phyloP scores from a whole-genome alignment of 148 eudicot species.

The Rhododendron henanense region DNA sequence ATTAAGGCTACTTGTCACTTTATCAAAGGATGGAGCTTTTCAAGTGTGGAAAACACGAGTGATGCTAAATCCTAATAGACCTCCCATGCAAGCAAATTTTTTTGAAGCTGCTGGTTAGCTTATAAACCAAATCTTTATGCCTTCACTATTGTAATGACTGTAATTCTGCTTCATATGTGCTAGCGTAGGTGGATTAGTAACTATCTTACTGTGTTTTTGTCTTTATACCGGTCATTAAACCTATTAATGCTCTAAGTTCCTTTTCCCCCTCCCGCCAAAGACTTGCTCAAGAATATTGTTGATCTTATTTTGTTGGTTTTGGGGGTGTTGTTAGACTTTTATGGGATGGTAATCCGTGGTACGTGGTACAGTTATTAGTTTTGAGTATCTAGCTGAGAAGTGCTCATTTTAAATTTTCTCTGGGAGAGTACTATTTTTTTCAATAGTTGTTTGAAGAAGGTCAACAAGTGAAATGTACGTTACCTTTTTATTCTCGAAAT shows the following conservation, averaged over 20 bases:
- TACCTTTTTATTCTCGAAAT: background rate
- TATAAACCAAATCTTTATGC: conserved; percentile 7
- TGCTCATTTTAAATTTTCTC: background rate
- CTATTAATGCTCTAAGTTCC: background rate
- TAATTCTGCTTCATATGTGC: conserved; percentile 1
- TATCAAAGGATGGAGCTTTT: conserved; percentile 83
- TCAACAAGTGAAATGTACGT: background rate
- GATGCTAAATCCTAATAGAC: conserved; percentile 64
- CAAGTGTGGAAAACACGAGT: conserved; percentile 96
- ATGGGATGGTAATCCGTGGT: background rate
- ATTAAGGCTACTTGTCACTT: conserved; percentile 65
- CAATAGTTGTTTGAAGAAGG: background rate
- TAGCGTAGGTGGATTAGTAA: background rate
- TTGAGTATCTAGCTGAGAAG: background rate
- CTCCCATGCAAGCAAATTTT: conserved; percentile 82
- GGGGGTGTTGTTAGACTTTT: background rate
- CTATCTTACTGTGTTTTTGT: background rate
- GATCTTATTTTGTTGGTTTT: background rate
- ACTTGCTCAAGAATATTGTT: background rate
- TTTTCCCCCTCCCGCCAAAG: background rate
- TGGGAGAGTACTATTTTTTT: background rate
- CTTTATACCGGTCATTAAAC: background rate
- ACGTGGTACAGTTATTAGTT: background rate
- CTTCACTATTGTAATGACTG: background rate
- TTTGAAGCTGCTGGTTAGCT: conserved; percentile 95